Evolutionary conservation across 768 basidiomycete species (phyloP).

Genomic region (Rhizopogon vesiculosus): DNA sequence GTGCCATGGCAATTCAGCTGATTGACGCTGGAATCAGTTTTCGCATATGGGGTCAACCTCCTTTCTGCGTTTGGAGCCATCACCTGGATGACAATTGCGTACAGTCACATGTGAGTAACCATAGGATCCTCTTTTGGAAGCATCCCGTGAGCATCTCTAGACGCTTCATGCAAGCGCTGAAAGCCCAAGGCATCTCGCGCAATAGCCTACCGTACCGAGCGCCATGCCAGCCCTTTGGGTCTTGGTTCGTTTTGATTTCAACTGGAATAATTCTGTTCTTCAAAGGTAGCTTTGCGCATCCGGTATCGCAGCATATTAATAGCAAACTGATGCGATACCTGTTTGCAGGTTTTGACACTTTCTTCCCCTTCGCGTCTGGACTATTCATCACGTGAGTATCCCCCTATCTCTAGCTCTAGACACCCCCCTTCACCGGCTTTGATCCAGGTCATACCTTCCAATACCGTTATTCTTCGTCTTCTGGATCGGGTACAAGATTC

Average conservation of each 20-base stretch:
- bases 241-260: constrained; percentile 53
- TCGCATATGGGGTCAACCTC: constrained; percentile 36
- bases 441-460: constrained; percentile 22
- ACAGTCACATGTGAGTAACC: constrained; percentile 52
- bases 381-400: constrained; percentile 52
- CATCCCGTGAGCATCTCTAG: constrained; percentile 22
- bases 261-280: constrained; percentile 54
- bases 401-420: constrained; percentile 5
- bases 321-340: constrained; percentile 26
- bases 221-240: constrained; percentile 58
- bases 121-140: background rate
- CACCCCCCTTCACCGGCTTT: background rate
- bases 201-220: constrained; percentile 49
- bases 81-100: constrained; percentile 43
- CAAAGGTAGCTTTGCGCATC: constrained; percentile 49
- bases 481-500: constrained; percentile 32
- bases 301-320: constrained; percentile 34
- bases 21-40: constrained; percentile 12
- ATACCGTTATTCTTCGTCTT: constrained; percentile 30
- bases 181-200: constrained; percentile 37
- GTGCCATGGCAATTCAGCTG: background rate
- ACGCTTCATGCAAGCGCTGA: constrained; percentile 45
- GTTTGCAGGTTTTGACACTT: constrained; percentile 31
- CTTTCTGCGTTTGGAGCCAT: constrained; percentile 38
- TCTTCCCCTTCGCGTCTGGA: constrained; percentile 44